Evolutionary conservation across 176 grass and related monocot species (phyloP), one percentile per base, ranked within the genome.

Genomic region (Musa troglodytarum): DNA sequence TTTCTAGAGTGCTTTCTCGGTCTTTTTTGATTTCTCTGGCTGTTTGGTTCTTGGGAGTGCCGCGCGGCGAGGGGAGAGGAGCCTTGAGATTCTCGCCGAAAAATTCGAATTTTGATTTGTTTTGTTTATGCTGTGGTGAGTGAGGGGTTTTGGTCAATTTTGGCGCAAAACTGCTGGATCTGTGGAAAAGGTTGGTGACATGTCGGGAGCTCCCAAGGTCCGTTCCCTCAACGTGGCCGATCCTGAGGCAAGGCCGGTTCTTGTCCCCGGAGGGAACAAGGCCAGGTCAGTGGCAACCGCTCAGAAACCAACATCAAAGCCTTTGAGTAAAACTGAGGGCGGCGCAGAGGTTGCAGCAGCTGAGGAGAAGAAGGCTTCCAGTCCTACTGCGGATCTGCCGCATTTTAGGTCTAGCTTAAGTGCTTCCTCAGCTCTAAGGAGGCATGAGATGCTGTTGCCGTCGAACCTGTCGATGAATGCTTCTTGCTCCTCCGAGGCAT

Each of bases 201-300:
- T 99, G 90, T 89, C 90, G 5, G 84, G 90, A 23, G 84, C 84
- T 65, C 95, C 95, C 29, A 84, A 85, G 83, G 73, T 94, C 11
- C 84, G 95, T 20, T 94, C 95, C 6, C 74, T 94, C 24, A 99
- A 93, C 26, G 93, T 92, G 72, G 73, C 79, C 15, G 86, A 91
- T 73, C 63, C 70, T 66, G 81, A 87, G 43, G 82, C 77, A 14
- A 83, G 94, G 74, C 88, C 84, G 5, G 90, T 98, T 73, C 69
- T 98, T 13, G 86, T 91, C 55, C 94, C 94, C 9, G 94, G 85
- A 1, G 94, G 94, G 65, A 98, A 98, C 76, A 93, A 98, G 80
- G 81, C 83, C 62, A 81, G 11, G 63, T 63, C 71, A 12, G 73
- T 51, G 7, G 83, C 64, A 29, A 69, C 63, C 2, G 79, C 80